Evolutionary conservation across 2,329 filamentous ascomycete genomes (phyloP), one percentile per base, ranked within the genome.

Genomic region (Phoma sp.): DNA sequence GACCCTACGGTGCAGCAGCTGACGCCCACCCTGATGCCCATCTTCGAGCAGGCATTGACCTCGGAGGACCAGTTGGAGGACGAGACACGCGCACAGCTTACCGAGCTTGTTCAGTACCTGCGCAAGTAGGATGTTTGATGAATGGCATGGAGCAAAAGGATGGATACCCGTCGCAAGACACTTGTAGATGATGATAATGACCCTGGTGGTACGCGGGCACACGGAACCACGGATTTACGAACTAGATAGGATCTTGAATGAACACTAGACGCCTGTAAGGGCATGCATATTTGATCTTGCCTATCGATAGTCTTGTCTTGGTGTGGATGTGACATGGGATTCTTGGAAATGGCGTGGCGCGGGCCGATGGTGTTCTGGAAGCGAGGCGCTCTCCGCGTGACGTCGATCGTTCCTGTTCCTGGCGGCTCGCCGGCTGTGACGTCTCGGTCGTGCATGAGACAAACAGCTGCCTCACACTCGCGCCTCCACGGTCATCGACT

Each of bases 51-150:
- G 68, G 90, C 93, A 15, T 81, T 93, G 50, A 80, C 82, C 53
- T 89, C 90, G 1, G 83, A 89, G 74, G 89, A 91, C 56, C 90
- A 95, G 79, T 81, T 95, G 34, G 87, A 89, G 67, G 81, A 84
- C 7, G 86, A 89, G 77, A 92, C 88, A 9, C 84, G 89, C 54
- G 77, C 81, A 59, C 81, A 88, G 67, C 80, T 93, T 37, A 79
- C 85, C 65, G 82, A 87, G 71, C 83, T 89, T 47, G 87, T 90
- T 43, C 74, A 78, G 64, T 82, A 78, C 60, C 65, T 81, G 60
- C 74, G 76, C 57, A 76, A 74, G 60, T 72, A 74, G 49, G 47
- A 45, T 48, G 42, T 53, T 53, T 58, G 46, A 60, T 60, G 56
- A 58, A 52, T 57, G 59, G 45, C 39, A 48, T 53, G 46, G 51